Percentiles rank a stretch among this genome's conserved stretches.
Evolutionary conservation across 805 yeast genomes (phyloP).

Genomic region (Spathaspora passalidarum): DNA sequence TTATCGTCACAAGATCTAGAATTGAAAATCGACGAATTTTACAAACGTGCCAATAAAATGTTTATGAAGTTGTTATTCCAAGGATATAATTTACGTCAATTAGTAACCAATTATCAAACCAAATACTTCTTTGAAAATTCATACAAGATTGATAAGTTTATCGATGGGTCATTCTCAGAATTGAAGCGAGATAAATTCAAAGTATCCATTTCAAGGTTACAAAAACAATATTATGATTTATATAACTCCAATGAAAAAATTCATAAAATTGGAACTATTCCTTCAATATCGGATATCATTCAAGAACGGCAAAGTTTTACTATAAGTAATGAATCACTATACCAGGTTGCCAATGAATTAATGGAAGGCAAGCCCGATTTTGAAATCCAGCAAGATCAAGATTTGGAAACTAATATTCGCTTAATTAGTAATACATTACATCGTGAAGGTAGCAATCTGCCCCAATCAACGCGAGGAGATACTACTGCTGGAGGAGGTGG

Average conservation of each 20-base stretch:
- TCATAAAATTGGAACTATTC: conserved; percentile 5
- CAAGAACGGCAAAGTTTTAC: conserved; percentile 25
- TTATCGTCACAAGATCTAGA: conserved; percentile 46
- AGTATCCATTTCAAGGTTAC: conserved; percentile 26
- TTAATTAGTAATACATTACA: neutral
- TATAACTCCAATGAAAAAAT: conserved; percentile 2
- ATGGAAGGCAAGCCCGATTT: conserved; percentile 29
- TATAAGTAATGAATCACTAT: conserved; percentile 44
- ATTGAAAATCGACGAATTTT: conserved; percentile 57
- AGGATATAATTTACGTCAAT: conserved; percentile 52
- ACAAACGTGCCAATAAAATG: conserved; percentile 61
- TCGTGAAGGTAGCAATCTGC: neutral
- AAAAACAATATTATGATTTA: conserved; percentile 21
- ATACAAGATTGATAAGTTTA: conserved; percentile 49
- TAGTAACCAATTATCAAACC: conserved; percentile 51
- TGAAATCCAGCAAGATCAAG: neutral
- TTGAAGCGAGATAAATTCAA: conserved; percentile 41
- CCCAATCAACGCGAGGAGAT: neutral
- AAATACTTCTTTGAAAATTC: conserved; percentile 57
- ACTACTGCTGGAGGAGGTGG: conserved; percentile 6
- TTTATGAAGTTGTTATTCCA: conserved; percentile 55
- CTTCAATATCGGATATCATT: conserved; percentile 9
- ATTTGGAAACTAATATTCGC: too few relatives aligned
- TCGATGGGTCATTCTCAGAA: conserved; percentile 51
- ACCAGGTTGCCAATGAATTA: conserved; percentile 45